Evolutionary conservation across 148 eudicot species (phyloP).

Genomic region (Gaultheria prostrata): DNA sequence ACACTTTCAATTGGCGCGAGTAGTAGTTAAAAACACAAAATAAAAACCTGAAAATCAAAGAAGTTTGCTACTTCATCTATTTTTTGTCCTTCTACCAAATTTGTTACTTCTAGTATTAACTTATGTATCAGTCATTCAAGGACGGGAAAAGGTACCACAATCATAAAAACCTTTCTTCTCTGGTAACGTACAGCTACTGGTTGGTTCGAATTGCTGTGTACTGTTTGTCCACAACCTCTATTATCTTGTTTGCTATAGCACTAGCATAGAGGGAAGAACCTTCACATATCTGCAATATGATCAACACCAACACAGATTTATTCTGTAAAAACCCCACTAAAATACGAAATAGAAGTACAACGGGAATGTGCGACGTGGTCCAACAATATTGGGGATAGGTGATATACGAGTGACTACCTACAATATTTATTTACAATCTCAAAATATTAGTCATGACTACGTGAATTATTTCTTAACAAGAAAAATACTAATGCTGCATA

Average conservation of each 20-base stretch:
- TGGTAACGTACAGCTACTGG: not conserved
- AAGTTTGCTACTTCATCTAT: not conserved
- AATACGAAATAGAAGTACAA: not conserved
- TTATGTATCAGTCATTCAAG: not conserved
- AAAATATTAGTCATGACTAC: not conserved
- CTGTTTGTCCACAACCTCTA: slow-evolving; percentile 75
- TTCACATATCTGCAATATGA: slow-evolving; percentile 66
- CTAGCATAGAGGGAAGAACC: slow-evolving; percentile 88
- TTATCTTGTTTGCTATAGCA: slow-evolving; percentile 82
- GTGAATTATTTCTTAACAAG: not conserved
- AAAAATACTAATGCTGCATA: not conserved
- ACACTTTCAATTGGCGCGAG: not conserved
- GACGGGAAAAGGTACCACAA: not conserved
- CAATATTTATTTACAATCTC: not conserved
- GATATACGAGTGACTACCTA: not conserved
- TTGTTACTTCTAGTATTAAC: not conserved
- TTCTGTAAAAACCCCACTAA: not conserved
- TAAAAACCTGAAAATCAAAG: not conserved
- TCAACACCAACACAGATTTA: not conserved
- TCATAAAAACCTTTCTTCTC: not conserved
- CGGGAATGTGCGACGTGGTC: not conserved
- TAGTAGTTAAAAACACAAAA: not conserved
- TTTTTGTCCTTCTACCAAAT: not conserved
- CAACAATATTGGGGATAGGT: not conserved
- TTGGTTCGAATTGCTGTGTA: slow-evolving; percentile 33